phyloP scores from a whole-genome alignment of 1,284 basidiomycete genomes.

The Vanrija humicola region DNA sequence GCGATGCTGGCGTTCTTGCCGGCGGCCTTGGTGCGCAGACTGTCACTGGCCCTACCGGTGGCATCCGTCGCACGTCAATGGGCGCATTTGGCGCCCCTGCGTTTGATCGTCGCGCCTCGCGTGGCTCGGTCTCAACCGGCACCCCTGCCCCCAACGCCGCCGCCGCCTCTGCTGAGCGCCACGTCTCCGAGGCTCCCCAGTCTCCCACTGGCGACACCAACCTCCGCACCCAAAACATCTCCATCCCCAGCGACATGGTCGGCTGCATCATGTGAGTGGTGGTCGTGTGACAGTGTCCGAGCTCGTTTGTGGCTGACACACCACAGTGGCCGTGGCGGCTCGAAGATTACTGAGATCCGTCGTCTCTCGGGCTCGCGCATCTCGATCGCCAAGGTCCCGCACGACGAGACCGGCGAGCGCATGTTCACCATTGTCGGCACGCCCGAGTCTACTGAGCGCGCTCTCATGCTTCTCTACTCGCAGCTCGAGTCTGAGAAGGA shows the following conservation, averaged over 20 bases:
- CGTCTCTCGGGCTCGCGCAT: conserved; percentile 94
- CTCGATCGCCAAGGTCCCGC: conserved; percentile 95
- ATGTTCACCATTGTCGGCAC: conserved; percentile 99
- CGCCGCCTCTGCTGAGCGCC: conserved; percentile 35
- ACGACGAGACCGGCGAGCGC: conserved; percentile 96
- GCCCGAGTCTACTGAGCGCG: conserved; percentile 93
- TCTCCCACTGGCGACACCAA: conserved; percentile 60
- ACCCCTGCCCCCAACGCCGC: conserved; percentile 35
- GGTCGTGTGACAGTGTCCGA: neutral
- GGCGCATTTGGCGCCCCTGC: conserved; percentile 26
- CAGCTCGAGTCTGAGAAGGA: conserved; percentile 95
- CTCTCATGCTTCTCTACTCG: conserved; percentile 93
- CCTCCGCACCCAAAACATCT: conserved; percentile 96
- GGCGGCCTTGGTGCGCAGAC: conserved; percentile 50
- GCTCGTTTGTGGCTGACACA: neutral
- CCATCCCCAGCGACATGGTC: conserved; percentile 98
- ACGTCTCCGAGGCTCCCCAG: conserved; percentile 53
- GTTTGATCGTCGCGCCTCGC: conserved; percentile 19
- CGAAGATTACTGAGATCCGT: conserved; percentile 98
- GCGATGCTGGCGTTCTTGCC: conserved; percentile 59
- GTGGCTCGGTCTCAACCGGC: conserved; percentile 26
- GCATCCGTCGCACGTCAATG: conserved; percentile 47
- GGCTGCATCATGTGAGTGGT: conserved; percentile 75
- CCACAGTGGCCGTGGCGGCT: conserved; percentile 77
- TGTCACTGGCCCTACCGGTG: conserved; percentile 50